Base-by-base conservation (phyloP, 2,329 filamentous ascomycete species). In the Coniochaeta sp. region DNA sequence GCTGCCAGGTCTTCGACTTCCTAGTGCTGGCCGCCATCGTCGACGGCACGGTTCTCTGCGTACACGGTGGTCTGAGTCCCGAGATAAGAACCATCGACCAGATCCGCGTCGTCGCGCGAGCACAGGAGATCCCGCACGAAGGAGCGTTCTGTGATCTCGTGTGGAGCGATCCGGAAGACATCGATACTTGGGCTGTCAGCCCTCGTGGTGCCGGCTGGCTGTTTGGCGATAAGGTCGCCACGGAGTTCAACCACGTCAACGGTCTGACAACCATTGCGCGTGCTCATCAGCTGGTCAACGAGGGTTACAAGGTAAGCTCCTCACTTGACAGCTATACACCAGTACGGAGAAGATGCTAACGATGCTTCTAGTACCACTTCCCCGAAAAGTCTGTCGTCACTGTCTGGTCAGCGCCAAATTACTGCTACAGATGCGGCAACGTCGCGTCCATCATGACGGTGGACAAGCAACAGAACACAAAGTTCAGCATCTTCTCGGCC, bases 1-100 rank as follows among this genome's bases (percentile, higher is more conserved):
- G 97, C 75, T 99, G 95, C 64, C 95, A 99, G 73, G 96, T 99
- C 77, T 99, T 99, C 74, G 95, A 99, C 74, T 99, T 96, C 74
- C 85, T 99, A 32, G 96, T 96, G 2, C 82, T 99, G 24, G 95
- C 91, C 60, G 96, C 96, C 63, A 96, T 99, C 65, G 96, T 99
- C 68, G 96, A 99, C 71, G 90, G 97, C 69, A 92, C 97, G 71
- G 96, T 99, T 62, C 96, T 99, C 70, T 99, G 95, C 73, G 95
- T 99, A 34, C 95, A 99, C 74, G 95, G 95, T 68, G 95, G 90
- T 40, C 79, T 95, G 40, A 93, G 89, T 59, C 90, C 90, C 2
- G 91, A 91, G 69, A 98, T 99, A 67, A 90, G 97, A 72, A 96
- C 91, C 22, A 97, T 99, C 70, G 95, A 99, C 73, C 95, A 99